A percentile compares a stretch with the other conserved stretches of the same genome.
Evolutionary conservation across 1,139 yeast genomes (phyloP).

Genomic region (Wickerhamomyces sp.): DNA sequence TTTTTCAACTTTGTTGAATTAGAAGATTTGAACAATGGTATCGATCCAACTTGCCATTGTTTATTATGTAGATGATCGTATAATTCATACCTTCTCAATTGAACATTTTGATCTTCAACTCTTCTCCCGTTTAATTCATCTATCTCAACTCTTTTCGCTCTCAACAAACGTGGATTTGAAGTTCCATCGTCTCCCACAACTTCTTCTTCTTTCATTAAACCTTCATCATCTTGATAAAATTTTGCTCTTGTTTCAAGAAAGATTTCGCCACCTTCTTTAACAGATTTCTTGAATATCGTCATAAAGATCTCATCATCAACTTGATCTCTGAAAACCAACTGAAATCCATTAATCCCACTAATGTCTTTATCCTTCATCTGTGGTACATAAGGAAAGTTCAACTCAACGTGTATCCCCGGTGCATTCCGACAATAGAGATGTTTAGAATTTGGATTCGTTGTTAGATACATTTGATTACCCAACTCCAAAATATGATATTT

Average conservation of each 20-base stretch:
- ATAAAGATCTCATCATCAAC: slow-evolving; percentile 10
- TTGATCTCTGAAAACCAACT: slow-evolving; percentile 15
- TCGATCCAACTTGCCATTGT: slow-evolving; percentile 42
- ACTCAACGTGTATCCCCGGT: slow-evolving; percentile 50
- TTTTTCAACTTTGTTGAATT: slow-evolving; percentile 11
- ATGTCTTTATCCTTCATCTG: slow-evolving; percentile 28
- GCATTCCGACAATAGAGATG: slow-evolving; percentile 52
- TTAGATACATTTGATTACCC: slow-evolving; percentile 45
- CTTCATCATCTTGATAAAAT: slow-evolving; percentile 6
- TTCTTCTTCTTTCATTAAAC: background rate
- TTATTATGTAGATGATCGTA: slow-evolving; percentile 26
- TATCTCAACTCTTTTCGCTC: slow-evolving; percentile 4
- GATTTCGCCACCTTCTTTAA: slow-evolving; percentile 3
- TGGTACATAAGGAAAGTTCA: slow-evolving; percentile 23
- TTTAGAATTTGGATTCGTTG: slow-evolving; percentile 54
- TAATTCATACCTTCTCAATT: slow-evolving; percentile 13
- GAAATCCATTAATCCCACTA: slow-evolving; percentile 22
- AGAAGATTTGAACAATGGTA: slow-evolving; percentile 31
- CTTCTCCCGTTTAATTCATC: slow-evolving; percentile 4
- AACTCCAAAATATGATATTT: slow-evolving; percentile 52
- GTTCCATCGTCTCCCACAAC: slow-evolving; percentile 3
- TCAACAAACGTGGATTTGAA: background rate
- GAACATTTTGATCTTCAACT: slow-evolving; percentile 5
- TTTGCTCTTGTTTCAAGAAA: slow-evolving; percentile 8
- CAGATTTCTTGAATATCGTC: slow-evolving; percentile 6